Evolutionary conservation across 306 rosid species (phyloP).

Genomic region (Glycine tomentella): DNA sequence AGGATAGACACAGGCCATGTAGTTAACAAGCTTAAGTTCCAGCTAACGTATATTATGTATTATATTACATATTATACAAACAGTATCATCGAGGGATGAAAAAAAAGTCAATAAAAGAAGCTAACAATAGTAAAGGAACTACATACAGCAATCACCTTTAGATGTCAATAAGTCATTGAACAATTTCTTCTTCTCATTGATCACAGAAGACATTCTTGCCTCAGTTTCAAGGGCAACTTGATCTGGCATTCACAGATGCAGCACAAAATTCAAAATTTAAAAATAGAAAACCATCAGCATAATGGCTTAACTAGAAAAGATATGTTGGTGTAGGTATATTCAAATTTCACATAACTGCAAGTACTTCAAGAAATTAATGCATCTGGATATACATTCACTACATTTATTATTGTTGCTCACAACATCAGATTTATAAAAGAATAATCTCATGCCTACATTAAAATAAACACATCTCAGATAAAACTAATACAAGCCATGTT

Average conservation of each 20-base stretch:
- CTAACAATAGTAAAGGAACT: conserved; percentile 36
- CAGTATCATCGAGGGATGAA: background rate
- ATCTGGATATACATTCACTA: conserved; percentile 22
- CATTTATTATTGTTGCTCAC: conserved; percentile 10
- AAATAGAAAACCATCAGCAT: conserved; percentile 23
- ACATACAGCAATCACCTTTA: conserved; percentile 66
- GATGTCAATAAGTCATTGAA: conserved; percentile 90
- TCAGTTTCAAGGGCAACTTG: conserved; percentile 75
- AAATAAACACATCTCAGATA: conserved; percentile 3
- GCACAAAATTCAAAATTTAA: conserved; percentile 34
- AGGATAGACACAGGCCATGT: conserved; percentile 17
- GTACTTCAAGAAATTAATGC: background rate
- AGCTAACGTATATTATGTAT: background rate
- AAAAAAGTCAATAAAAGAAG: conserved; percentile 24
- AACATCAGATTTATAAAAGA: conserved; percentile 9
- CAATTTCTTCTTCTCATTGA: conserved; percentile 74
- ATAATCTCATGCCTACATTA: conserved; percentile 5
- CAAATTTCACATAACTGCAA: conserved; percentile 12
- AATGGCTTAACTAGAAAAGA: conserved; percentile 23
- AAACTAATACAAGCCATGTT: background rate
- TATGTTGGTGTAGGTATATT: background rate
- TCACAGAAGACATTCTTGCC: conserved; percentile 74
- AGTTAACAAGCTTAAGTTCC: conserved; percentile 11
- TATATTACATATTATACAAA: conserved; percentile 9
- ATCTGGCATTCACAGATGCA: conserved; percentile 56